Base-by-base conservation (phyloP, 495 filamentous ascomycete species). In the Podospora pseudocomata region DNA sequence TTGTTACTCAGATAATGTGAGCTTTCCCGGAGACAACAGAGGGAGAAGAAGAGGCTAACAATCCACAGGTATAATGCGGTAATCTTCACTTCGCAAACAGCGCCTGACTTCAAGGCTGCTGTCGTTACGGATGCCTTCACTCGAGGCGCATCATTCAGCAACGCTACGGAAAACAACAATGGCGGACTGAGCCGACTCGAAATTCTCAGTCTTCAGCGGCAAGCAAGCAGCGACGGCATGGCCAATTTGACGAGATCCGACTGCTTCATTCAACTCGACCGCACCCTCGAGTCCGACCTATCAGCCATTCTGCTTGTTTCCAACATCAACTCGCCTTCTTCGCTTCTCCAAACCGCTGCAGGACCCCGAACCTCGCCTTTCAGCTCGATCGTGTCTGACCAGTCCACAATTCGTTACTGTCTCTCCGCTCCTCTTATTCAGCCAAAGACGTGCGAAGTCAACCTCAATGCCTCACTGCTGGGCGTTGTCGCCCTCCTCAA, bases 31-130 rank as follows among this genome's bases (percentile, higher is more conserved):
- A 16, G 0, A 32, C 0, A 7, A 3, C 13, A 49, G 5, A 26
- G 11, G 54, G n/a, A 65, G 39, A 58, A 67, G 65, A 39, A 71
- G 49, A 6, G 55, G 39, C 18, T 49, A 16, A 49, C 39, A 13
- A 20, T 9, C 5, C 4, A 23, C 13, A 84, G 81, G 63, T 84
- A 81, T 80, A 82, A 82, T 80, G 76, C 81, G 59, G 75, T 80
- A 71, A 75, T 82, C 20, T 80, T 78, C 23, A 80, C 74, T 60
- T 79, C 79, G 27, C 76, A 74, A 27, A 76, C 74, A 34, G 70
- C 71, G 55, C 60, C 75, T 26, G 66, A 75, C 64, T 76, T 75
- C 76, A 77, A 75, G 67, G 70, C 79, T n/a, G 64, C 77, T n/a
- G 70, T 80, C 64, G 79, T 78, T 27, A 76, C 72, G 66, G 74